These are phyloP conservation scores for Brettanomyces naardenensis DNA, from an alignment of 805 yeast genomes.

Conservation along the genomic window DNA sequence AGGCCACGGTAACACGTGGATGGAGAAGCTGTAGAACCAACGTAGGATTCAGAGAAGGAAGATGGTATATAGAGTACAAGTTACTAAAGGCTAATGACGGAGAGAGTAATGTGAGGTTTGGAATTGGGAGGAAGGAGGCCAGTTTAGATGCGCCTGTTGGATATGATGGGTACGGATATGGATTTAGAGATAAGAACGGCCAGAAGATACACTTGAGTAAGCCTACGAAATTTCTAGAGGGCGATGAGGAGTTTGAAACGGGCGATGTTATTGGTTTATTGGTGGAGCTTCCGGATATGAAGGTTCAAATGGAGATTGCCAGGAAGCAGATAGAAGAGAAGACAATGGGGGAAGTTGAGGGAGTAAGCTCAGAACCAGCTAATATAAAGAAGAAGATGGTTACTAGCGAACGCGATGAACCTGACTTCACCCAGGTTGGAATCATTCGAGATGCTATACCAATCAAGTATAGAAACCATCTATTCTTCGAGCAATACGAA, in stretches of 20 bases:
- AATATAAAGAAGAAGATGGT: not conserved
- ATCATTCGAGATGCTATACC: conserved; percentile 80
- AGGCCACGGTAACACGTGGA: conserved; percentile 57
- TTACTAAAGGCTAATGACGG: conserved; percentile 29
- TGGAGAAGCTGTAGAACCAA: conserved; percentile 77
- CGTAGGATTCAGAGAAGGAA: conserved; percentile 70
- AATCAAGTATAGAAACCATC: conserved; percentile 65
- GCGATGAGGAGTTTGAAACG: conserved; percentile 42
- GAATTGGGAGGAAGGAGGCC: conserved; percentile 80
- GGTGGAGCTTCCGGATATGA: conserved; percentile 54
- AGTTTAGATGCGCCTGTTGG: conserved; percentile 94
- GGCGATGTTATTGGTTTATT: conserved; percentile 85
- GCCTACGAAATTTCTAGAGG: conserved; percentile 43
- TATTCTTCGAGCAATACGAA: conserved; percentile 82
- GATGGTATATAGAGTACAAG: conserved; percentile 70
- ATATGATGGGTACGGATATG: conserved; percentile 90
- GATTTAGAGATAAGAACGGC: conserved; percentile 72
- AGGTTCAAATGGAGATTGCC: conserved; percentile 36
- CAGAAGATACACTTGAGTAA: conserved; percentile 71
- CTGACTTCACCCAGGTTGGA: conserved; percentile 25
- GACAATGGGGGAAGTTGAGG: conserved; percentile 15
- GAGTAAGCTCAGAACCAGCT: not conserved
- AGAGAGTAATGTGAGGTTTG: conserved; percentile 58
- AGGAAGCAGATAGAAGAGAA: conserved; percentile 27
- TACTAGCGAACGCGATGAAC: not conserved